phyloP scores from a whole-genome alignment of 371 early-diverging fungal species.

The Apophysomyces ossiformis region DNA sequence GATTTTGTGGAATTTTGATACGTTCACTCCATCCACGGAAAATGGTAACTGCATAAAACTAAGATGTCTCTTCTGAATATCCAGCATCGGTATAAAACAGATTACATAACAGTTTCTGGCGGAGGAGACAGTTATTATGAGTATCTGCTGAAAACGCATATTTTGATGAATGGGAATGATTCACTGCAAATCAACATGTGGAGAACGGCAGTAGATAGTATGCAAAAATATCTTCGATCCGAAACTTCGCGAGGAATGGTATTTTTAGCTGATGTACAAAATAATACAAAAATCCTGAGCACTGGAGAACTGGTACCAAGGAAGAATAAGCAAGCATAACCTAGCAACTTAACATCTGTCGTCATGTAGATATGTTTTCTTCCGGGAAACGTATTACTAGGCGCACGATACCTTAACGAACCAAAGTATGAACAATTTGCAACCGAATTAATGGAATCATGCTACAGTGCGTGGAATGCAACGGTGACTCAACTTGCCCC shows the following conservation, averaged over 20 bases:
- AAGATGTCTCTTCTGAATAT: no score
- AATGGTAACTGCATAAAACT: constrained; percentile 1
- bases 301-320: constrained; percentile 46
- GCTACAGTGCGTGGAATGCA: constrained; percentile 43
- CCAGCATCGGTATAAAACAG: constrained; percentile 15
- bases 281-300: constrained; percentile 31
- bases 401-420: constrained; percentile 41
- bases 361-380: constrained; percentile 46
- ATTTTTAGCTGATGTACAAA: constrained; percentile 43
- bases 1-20: constrained; percentile 47
- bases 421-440: constrained; percentile 27
- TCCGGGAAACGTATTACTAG: constrained; percentile 48
- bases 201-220: constrained; percentile 47
- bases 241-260: constrained; percentile 35
- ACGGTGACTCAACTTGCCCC: constrained; percentile 49
- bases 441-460: constrained; percentile 43
- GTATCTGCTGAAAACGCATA: constrained; percentile 75
- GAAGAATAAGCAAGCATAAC: constrained; percentile 23
- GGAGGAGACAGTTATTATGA: constrained; percentile 92
- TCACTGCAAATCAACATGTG: constrained; percentile 49
- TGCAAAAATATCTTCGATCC: constrained; percentile 50
- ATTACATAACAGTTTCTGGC: constrained; percentile 56
- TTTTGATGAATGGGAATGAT: constrained; percentile 57
- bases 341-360: not conserved
- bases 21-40: constrained; percentile 43